A percentile compares a stretch with the other conserved stretches of the same genome.
These are phyloP conservation scores for Metarhizium guizhouense DNA, from an alignment of 2,329 filamentous ascomycete genomes.

Conservation along the genomic window DNA sequence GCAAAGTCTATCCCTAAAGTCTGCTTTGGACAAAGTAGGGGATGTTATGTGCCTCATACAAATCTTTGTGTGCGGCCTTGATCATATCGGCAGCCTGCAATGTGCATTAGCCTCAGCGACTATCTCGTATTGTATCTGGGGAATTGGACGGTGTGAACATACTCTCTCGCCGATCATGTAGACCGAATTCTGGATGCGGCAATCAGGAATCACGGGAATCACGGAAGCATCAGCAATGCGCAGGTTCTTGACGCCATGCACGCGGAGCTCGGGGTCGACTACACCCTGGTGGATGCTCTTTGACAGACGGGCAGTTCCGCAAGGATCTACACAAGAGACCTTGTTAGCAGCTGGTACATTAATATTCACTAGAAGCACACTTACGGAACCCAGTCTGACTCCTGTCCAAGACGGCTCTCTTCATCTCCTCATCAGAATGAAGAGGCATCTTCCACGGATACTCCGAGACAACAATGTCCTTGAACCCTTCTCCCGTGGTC, in stretches of 20 bases:
- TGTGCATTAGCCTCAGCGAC: background rate
- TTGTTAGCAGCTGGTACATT: background rate
- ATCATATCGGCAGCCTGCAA: conserved; percentile 8
- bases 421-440: conserved; percentile 46
- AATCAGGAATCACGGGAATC: conserved; percentile 44
- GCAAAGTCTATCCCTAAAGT: background rate
- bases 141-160: background rate
- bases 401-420: conserved; percentile 45
- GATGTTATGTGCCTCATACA: conserved; percentile 6
- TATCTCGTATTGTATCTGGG: background rate
- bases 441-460: conserved; percentile 55
- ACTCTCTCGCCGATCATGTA: conserved; percentile 52
- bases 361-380: conserved; percentile 1
- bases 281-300: conserved; percentile 42
- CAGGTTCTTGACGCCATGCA: conserved; percentile 44
- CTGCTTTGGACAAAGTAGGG: conserved; percentile 1
- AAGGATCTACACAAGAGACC: conserved; percentile 31
- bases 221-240: conserved; percentile 47
- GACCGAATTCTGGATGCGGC: conserved; percentile 50
- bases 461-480: conserved; percentile 39
- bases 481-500: conserved; percentile 46
- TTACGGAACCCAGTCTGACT: conserved; percentile 10
- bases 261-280: conserved; percentile 40
- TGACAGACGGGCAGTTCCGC: conserved; percentile 44
- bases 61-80: conserved; percentile 10